Evolutionary conservation across 2,329 filamentous ascomycete species (phyloP).

Genomic region (Ambrosiella beaveri): DNA sequence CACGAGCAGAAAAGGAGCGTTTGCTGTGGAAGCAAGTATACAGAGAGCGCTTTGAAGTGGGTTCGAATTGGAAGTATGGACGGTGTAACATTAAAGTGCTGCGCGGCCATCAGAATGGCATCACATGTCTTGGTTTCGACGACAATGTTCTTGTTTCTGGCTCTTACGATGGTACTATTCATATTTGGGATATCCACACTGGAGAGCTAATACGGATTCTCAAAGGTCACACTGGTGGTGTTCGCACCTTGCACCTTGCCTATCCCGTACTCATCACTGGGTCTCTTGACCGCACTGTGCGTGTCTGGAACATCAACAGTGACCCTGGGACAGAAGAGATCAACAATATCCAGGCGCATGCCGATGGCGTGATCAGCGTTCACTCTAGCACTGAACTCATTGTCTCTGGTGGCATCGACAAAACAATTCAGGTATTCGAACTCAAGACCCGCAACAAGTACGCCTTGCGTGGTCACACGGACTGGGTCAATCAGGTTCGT

Average conservation of each 20-base stretch:
- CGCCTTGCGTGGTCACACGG: slow-evolving; percentile 63
- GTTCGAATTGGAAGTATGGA: slow-evolving; percentile 94
- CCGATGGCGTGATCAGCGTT: slow-evolving; percentile 66
- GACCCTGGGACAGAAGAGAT: slow-evolving; percentile 68
- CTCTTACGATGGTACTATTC: slow-evolving; percentile 87
- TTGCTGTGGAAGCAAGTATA: slow-evolving; percentile 86
- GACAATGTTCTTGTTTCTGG: slow-evolving; percentile 85
- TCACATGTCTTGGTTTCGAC: slow-evolving; percentile 42
- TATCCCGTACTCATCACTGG: slow-evolving; percentile 82
- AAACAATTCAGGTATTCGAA: slow-evolving; percentile 83
- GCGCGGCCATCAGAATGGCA: slow-evolving; percentile 68
- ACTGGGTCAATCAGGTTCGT: slow-evolving; percentile 95
- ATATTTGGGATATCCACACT: slow-evolving; percentile 88
- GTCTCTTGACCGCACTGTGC: slow-evolving; percentile 71
- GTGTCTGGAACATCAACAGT: slow-evolving; percentile 78
- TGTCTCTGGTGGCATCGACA: slow-evolving; percentile 78
- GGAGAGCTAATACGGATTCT: slow-evolving; percentile 76
- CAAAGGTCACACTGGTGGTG: slow-evolving; percentile 62
- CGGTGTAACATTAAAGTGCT: slow-evolving; percentile 72
- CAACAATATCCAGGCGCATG: slow-evolving; percentile 63
- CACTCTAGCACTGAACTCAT: slow-evolving; percentile 75
- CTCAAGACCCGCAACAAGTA: slow-evolving; percentile 71
- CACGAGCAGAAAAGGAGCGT: slow-evolving; percentile 9
- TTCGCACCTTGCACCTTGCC: slow-evolving; percentile 84
- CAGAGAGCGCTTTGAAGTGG: slow-evolving; percentile 84